Percentiles rank a stretch among this genome's conserved stretches.
Evolutionary conservation across 495 filamentous ascomycete species (phyloP).

Genomic region (Aspergillus homomorphus): DNA sequence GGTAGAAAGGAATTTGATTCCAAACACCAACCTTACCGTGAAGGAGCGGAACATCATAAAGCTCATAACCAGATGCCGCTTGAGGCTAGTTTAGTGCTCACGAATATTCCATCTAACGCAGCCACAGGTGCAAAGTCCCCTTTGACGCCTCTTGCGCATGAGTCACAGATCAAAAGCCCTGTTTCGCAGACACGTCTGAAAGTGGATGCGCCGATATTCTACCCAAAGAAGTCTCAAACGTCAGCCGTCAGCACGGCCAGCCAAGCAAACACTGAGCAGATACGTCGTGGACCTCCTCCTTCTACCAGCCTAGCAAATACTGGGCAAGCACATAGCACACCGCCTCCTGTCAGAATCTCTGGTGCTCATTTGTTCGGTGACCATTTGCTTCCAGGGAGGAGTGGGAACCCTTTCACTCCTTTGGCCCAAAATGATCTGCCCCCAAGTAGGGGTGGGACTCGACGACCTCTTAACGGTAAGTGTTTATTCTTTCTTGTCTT

Average conservation of each 20-base stretch:
- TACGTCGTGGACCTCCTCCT: background rate
- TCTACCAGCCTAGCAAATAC: background rate
- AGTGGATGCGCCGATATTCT: slow-evolving; percentile 11
- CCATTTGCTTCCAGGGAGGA: slow-evolving; percentile 22
- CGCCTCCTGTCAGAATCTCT: slow-evolving; percentile 13
- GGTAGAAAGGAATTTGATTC: no score
- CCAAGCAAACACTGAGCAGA: background rate
- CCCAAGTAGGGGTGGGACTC: background rate
- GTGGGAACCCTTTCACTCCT: background rate
- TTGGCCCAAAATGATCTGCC: background rate
- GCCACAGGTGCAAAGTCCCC: no score
- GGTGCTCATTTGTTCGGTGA: slow-evolving; percentile 18
- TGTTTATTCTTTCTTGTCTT: background rate
- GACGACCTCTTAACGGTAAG: slow-evolving; percentile 4
- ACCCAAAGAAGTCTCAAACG: slow-evolving; percentile 4
- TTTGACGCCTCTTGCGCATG: background rate
- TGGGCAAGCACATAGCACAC: background rate
- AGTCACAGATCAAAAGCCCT: background rate
- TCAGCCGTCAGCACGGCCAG: slow-evolving; percentile 6
- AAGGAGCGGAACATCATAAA: no score
- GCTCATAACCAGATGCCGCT: no score
- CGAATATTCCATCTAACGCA: background rate
- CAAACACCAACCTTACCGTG: no score
- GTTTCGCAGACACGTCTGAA: slow-evolving; percentile 11
- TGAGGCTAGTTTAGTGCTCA: no score